These are phyloP conservation scores for Globisporangium nunn DNA, from an alignment of 352 stramenopile genomes.

Conservation along the genomic window DNA sequence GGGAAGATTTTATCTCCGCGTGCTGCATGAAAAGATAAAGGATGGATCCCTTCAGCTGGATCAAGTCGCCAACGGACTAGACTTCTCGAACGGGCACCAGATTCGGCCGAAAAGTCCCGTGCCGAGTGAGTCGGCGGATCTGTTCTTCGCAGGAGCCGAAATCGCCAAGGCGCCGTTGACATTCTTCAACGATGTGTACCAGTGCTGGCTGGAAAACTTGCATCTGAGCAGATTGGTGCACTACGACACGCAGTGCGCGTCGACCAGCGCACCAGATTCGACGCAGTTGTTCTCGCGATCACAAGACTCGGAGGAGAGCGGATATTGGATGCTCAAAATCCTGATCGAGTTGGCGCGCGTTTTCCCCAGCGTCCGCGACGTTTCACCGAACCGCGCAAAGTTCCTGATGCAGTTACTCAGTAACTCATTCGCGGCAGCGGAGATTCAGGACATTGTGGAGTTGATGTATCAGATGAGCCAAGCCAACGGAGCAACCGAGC, in stretches of 20 bases:
- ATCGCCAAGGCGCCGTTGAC: conserved; percentile 49
- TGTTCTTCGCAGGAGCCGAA: conserved; percentile 58
- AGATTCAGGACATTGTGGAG: conserved; percentile 63
- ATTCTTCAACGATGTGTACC: conserved; percentile 79
- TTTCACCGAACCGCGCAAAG: conserved; percentile 33
- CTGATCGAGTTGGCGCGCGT: conserved; percentile 54
- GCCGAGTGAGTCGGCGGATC: conserved; percentile 20
- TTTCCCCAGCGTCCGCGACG: conserved; percentile 43
- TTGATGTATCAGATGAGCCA: conserved; percentile 49
- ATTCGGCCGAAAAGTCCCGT: conserved; percentile 35
- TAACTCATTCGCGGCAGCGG: conserved; percentile 38
- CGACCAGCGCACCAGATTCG: conserved; percentile 18
- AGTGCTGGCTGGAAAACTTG: conserved; percentile 75
- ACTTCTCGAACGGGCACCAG: conserved; percentile 28
- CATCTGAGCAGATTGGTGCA: conserved; percentile 35
- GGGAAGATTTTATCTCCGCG: conserved; percentile 57
- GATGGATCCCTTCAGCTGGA: conserved; percentile 59
- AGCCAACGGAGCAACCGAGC: conserved; percentile 25
- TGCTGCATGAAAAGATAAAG: conserved; percentile 59
- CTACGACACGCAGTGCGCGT: conserved; percentile 24
- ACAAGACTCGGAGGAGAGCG: conserved; percentile 31
- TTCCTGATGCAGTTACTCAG: conserved; percentile 47
- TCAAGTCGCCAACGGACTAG: conserved; percentile 39
- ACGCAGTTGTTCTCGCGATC: conserved; percentile 1
- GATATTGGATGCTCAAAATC: conserved; percentile 59